These are phyloP conservation scores for Westerdykella sp. DNA, from an alignment of 2,329 filamentous ascomycete species.

Conservation along the genomic window DNA sequence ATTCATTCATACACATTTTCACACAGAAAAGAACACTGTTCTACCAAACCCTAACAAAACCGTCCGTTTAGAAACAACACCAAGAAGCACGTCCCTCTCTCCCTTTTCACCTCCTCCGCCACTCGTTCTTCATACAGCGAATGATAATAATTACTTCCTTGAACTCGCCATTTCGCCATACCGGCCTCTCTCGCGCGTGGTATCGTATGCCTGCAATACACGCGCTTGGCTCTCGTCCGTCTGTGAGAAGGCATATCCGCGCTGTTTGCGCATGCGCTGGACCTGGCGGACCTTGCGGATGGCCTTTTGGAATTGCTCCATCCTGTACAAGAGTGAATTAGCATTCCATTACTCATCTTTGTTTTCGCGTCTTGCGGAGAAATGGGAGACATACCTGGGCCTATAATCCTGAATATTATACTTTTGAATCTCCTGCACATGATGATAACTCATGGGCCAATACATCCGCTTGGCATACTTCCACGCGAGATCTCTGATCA, in stretches of 20 bases:
- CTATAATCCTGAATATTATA: slow-evolving; percentile 99
- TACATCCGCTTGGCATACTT: slow-evolving; percentile 99
- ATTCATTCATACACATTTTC: too few species aligned
- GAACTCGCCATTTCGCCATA: slow-evolving; percentile 91
- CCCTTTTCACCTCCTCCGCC: background rate
- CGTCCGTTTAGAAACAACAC: background rate
- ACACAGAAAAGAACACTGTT: too few species aligned
- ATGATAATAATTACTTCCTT: slow-evolving; percentile 14
- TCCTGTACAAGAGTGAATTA: slow-evolving; percentile 49
- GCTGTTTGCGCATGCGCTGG: slow-evolving; percentile 98
- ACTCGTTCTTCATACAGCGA: background rate
- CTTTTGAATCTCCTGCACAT: slow-evolving; percentile 99
- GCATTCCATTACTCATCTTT: background rate
- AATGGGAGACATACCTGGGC: slow-evolving; percentile 60
- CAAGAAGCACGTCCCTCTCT: background rate
- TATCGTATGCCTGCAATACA: slow-evolving; percentile 95
- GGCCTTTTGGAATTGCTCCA: slow-evolving; percentile 99
- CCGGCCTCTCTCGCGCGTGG: slow-evolving; percentile 79
- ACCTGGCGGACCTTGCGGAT: slow-evolving; percentile 98
- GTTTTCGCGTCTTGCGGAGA: too few species aligned
- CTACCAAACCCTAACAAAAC: too few species aligned
- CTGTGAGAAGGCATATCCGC: slow-evolving; percentile 96
- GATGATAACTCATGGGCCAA: slow-evolving; percentile 88
- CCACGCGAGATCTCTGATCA: slow-evolving; percentile 87
- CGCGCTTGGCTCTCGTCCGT: slow-evolving; percentile 94